Base-by-base conservation (phyloP, 1,284 basidiomycete species). In the Ganoderma resinaceum region DNA sequence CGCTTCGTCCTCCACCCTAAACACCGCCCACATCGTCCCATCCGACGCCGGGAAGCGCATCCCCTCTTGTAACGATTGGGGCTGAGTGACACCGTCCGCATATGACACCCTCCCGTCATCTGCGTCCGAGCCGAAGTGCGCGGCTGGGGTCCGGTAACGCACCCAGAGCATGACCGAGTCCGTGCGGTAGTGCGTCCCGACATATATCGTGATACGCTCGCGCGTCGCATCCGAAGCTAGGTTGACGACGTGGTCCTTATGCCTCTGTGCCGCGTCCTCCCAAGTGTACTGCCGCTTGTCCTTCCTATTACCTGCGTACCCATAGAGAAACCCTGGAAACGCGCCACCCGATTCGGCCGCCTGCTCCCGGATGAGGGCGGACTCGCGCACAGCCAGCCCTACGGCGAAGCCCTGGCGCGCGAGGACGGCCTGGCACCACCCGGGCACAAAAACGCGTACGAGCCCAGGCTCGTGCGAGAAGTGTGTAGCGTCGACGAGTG, bases 111-210 rank as follows among this genome's bases (percentile, higher is more conserved):
- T 55, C 26, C 52, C 52, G 12, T 55, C 29, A 9, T 33, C 52
- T 0, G 14, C 52, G 2, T 52, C 26, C 26, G n/a, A 23, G 29
- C 31, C 52, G 12, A 12, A 12, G 46, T 18, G 16, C 14, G 31
- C 26, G 6, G 11, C 52, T 18, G 29, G 29, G 8, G 52, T 31
- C 14, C 52, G 16, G 29, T 55, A 55, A 1, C 52, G 29, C 29
- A 55, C 52, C 52, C 52, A 55, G 29, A 55, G 52, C 52, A 55
- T 55, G 52, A 55, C 29, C 52, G 52, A 55, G 8, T 55, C 52
- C 29, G 52, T 55, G 29, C 52, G 52, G 52, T 55, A 55, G 52
- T 55, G 52, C 29, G 52, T 55, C 52, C 52, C 52, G 16, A 55
- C 6, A 29, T 16, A 33, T 29, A 55, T 18, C 52, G 29, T 20